phyloP scores from a whole-genome alignment of 305 asterid species.

The Fraxinus nigra region DNA sequence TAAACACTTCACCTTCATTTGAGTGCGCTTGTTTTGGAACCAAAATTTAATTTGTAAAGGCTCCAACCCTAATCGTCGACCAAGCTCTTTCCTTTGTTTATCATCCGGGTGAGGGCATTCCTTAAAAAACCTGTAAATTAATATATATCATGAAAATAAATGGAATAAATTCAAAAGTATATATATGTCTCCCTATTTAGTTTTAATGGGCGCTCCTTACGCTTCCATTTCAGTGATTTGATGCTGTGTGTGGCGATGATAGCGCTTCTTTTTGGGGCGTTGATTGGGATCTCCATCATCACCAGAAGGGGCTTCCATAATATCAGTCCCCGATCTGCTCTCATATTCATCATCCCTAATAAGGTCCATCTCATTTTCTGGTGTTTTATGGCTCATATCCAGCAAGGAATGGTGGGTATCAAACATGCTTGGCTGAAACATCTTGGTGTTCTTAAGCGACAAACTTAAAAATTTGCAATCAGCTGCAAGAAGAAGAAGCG shows the following conservation, averaged over 20 bases:
- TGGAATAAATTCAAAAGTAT: not conserved
- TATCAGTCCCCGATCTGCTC: slow-evolving; percentile 75
- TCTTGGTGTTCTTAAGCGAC: slow-evolving; percentile 28
- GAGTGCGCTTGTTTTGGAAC: slow-evolving; percentile 96
- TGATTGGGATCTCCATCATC: slow-evolving; percentile 86
- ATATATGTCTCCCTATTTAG: not conserved
- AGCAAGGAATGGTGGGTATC: slow-evolving; percentile 74
- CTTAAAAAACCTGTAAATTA: slow-evolving; percentile 59
- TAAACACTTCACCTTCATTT: slow-evolving; percentile 61
- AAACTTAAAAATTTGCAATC: slow-evolving; percentile 9
- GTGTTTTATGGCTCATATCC: slow-evolving; percentile 63
- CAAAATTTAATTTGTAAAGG: slow-evolving; percentile 91
- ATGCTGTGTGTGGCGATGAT: slow-evolving; percentile 93
- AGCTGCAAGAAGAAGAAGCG: not conserved
- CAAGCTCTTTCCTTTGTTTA: slow-evolving; percentile 90
- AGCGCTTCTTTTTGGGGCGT: slow-evolving; percentile 88
- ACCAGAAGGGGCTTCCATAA: slow-evolving; percentile 76
- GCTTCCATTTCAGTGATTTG: slow-evolving; percentile 91
- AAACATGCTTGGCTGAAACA: slow-evolving; percentile 90
- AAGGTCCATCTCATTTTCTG: slow-evolving; percentile 68
- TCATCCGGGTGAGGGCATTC: slow-evolving; percentile 95
- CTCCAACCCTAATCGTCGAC: slow-evolving; percentile 61
- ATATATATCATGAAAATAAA: not conserved
- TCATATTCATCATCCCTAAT: slow-evolving; percentile 76
- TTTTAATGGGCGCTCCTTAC: slow-evolving; percentile 37